Base-by-base conservation (phyloP, 2,329 filamentous ascomycete species). In the Cladosporium sp. region DNA sequence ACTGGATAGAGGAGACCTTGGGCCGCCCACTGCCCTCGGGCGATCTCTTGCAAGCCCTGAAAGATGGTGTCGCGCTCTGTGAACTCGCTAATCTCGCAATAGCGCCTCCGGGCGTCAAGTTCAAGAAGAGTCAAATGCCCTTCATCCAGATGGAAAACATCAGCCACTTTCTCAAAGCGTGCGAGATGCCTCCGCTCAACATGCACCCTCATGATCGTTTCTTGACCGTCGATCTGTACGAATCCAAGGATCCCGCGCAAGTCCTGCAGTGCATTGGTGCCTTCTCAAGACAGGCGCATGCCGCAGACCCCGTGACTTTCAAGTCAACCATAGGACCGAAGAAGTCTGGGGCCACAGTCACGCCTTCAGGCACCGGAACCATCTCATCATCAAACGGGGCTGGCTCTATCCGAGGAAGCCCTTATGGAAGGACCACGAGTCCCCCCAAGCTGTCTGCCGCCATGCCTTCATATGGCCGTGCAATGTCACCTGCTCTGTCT, bases 91-190 rank as follows among this genome's bases (percentile, higher is more conserved):
- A 96, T 65, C 78, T 92, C 51, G 87, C 82, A 27, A 70, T 86
- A 32, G 87, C 88, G 20, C 81, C 85, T 13, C 88, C 88, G 0
- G 86, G 86, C 27, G 81, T 96, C 71, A 89, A 86, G 68, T 97
- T 87, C 80, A 97, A 97, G 73, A 79, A 86, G 65, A 96, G 91
- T 1, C 73, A 83, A 36, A 97, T 97, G 92, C 93, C 93, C 0
- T 99, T 99, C 67, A 92, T 97, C 36, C 93, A 99, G 71, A 97
- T 97, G 91, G 93, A 99, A 70, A 99, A 99, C 68, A 96, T 99
- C 65, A 95, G 91, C 4, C 89, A 95, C 66, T 99, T 96, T 72
- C 82, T 99, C 48, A 84, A 82, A 64, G 90, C 89, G 54, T 95
- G 91, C 74, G 88, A 96, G 70, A 76, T 81, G 44, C 82, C 88